A percentile compares a stretch with the other conserved stretches of the same genome.
These are phyloP conservation scores for Mytilinidion resinicola DNA, from an alignment of 495 filamentous ascomycete species.

Conservation along the genomic window DNA sequence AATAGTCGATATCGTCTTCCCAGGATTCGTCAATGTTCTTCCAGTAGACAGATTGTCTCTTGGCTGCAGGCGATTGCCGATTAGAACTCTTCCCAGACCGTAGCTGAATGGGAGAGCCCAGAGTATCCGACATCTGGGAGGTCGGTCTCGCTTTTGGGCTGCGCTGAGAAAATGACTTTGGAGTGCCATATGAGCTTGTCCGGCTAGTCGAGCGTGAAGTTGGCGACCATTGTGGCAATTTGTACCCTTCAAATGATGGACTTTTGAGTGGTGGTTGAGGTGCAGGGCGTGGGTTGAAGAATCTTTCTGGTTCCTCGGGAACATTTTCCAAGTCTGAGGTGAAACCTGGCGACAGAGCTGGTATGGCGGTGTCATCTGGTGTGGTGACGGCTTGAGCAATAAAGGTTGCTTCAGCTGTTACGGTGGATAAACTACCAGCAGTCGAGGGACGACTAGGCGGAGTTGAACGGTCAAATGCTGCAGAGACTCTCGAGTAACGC, in stretches of 20 bases:
- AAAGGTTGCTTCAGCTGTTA: conserved; percentile 17
- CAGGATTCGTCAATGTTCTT: conserved; percentile 56
- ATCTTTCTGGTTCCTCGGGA: conserved; percentile 63
- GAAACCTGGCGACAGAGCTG: conserved; percentile 38
- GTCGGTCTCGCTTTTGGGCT: conserved; percentile 20
- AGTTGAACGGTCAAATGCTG: conserved; percentile 14
- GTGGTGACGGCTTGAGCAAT: conserved; percentile 43
- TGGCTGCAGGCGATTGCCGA: conserved; percentile 1
- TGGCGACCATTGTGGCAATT: conserved; percentile 10
- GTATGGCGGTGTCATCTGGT: conserved; percentile 46
- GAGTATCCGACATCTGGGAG: conserved; percentile 32
- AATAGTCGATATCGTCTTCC: conserved; percentile 94
- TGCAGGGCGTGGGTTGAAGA: conserved; percentile 21
- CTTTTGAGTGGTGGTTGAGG: conserved; percentile 17
- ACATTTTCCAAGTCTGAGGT: conserved; percentile 57
- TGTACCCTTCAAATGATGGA: conserved; percentile 19
- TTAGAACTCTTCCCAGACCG: conserved; percentile 8
- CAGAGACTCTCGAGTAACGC: conserved; percentile 9
- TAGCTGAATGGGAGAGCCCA: conserved; percentile 13
- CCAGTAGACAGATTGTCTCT: conserved; percentile 23
- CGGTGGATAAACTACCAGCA: conserved; percentile 12
- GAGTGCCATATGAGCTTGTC: conserved; percentile 7
- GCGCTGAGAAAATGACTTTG: conserved; percentile 11
- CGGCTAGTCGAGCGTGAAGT: conserved; percentile 17
- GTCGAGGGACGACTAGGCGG: conserved; percentile 8